Conservation (phyloP, 495 filamentous ascomycete species). For the Penicillium ochrochloron region DNA sequence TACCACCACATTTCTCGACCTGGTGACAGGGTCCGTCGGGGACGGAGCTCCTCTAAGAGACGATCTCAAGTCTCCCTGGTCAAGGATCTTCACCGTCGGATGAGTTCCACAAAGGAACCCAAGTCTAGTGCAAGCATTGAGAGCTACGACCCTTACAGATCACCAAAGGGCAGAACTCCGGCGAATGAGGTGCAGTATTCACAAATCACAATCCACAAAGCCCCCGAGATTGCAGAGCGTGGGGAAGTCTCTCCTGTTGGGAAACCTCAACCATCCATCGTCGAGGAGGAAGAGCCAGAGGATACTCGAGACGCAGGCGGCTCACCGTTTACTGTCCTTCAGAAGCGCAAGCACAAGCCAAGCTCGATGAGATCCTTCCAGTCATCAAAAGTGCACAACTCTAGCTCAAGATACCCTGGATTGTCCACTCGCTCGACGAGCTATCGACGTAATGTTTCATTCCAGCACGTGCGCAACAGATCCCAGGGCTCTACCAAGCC, state of each 20-base stretch:
- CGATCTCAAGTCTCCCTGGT: conserved; percentile 75
- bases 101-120: conserved; percentile 51
- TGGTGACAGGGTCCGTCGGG: conserved; percentile 22
- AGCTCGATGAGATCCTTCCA: conserved; percentile 48
- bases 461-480: conserved; percentile 61
- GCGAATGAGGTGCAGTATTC: conserved; percentile 51
- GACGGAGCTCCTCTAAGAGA: conserved; percentile 49
- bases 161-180: conserved; percentile 57
- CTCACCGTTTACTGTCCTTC: conserved; percentile 42
- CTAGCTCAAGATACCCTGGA: conserved; percentile 65
- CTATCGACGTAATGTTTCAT: conserved; percentile 80
- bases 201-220: conserved; percentile 70
- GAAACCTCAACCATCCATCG: conserved; percentile 32
- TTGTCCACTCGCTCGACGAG: conserved; percentile 60
- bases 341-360: conserved; percentile 41
- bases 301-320: conserved; percentile 10
- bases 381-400: conserved; percentile 37
- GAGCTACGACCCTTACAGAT: conserved; percentile 84
- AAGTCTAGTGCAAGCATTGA: conserved; percentile 52
- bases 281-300: conserved; percentile 32
- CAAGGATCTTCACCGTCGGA: conserved; percentile 55
- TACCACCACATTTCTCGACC: conserved; percentile 74
- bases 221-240: conserved; percentile 16
- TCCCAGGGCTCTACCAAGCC: conserved; percentile 46
- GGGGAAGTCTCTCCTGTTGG: conserved; percentile 16